phyloP scores from a whole-genome alignment of 495 filamentous ascomycete species.

The Podospora sp. region DNA sequence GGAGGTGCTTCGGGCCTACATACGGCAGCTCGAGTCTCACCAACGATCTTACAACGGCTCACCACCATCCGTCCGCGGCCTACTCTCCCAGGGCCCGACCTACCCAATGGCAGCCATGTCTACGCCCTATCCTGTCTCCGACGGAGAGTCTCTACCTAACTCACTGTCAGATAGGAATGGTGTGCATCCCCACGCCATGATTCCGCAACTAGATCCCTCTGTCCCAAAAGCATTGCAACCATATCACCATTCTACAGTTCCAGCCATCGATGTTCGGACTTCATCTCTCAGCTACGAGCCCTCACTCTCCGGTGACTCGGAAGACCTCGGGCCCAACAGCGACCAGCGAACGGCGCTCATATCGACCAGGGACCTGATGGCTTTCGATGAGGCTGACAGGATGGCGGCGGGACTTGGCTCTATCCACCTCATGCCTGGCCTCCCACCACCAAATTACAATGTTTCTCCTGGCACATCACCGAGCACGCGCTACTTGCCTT shows the following conservation, averaged over 20 bases:
- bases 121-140: conserved; percentile 26
- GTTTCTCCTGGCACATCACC: conserved; percentile 40
- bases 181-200: not conserved
- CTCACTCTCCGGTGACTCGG: conserved; percentile 36
- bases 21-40: conserved; percentile 53
- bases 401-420: conserved; percentile 35
- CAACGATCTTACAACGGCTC: conserved; percentile 35
- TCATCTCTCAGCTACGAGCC: conserved; percentile 41
- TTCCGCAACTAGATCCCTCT: conserved; percentile 16
- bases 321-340: conserved; percentile 29
- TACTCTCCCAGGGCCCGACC: conserved; percentile 35
- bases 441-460: conserved; percentile 27
- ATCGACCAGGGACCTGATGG: conserved; percentile 49
- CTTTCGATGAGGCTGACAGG: conserved; percentile 39
- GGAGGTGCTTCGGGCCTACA: conserved; percentile 58
- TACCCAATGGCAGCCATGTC: not conserved
- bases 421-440: conserved; percentile 32
- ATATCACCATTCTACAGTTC: conserved; percentile 21
- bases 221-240: conserved; percentile 23
- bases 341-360: conserved; percentile 41
- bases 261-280: conserved; percentile 25
- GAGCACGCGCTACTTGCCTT: conserved; percentile 26
- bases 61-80: conserved; percentile 45
- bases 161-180: not conserved
- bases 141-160: conserved; percentile 31